phyloP scores from a whole-genome alignment of 164 flowering plant genomes.

The Akebia trifoliata region DNA sequence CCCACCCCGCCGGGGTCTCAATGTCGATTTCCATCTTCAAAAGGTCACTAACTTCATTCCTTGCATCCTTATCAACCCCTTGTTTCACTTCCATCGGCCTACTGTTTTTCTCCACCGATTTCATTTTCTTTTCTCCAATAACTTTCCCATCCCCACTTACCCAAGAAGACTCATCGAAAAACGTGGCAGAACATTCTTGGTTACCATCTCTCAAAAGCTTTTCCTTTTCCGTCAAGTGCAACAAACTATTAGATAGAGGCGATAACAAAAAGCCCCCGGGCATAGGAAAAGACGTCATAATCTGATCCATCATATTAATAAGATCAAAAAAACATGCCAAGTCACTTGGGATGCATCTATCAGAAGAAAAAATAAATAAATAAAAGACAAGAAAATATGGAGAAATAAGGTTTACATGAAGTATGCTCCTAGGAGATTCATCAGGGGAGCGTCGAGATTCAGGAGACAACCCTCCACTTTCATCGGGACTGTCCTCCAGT shows the following conservation, averaged over 20 bases:
- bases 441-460: constrained; percentile 24
- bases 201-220: constrained; percentile 12
- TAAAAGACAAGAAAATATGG: not conserved
- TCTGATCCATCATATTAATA: constrained; percentile 38
- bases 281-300: constrained; percentile 54
- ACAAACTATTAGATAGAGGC: constrained; percentile 56
- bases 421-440: constrained; percentile 56
- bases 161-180: constrained; percentile 17
- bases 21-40: constrained; percentile 29
- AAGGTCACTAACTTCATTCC: constrained; percentile 8
- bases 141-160: constrained; percentile 16
- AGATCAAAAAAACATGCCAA: not conserved
- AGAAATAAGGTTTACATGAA: constrained; percentile 45
- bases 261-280: constrained; percentile 45
- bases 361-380: not conserved
- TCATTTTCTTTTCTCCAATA: constrained; percentile 29
- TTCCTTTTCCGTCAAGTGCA: constrained; percentile 33
- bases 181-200: constrained; percentile 8
- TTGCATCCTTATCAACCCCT: constrained; percentile 14
- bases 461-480: constrained; percentile 30
- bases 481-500: constrained; percentile 41
- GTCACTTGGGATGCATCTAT: not conserved
- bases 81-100: constrained; percentile 19
- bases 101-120: constrained; percentile 15
- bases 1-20: constrained; percentile 24